phyloP scores from a whole-genome alignment of 352 stramenopile genomes.

The Phytophthora agathidicida region DNA sequence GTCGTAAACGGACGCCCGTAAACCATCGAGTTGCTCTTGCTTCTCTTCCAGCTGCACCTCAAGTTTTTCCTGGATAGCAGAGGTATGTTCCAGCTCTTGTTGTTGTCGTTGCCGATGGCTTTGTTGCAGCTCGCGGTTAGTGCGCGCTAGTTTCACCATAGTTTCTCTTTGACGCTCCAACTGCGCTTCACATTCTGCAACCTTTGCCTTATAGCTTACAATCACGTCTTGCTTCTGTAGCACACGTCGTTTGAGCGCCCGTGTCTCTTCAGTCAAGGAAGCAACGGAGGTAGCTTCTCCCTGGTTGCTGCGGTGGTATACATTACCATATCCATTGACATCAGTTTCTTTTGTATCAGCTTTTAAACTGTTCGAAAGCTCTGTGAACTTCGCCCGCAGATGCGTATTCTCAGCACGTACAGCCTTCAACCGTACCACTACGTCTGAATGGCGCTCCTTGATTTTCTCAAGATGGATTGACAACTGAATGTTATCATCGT shows the following conservation, averaged over 20 bases:
- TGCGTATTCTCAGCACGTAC: constrained; percentile 42
- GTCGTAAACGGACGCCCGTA: constrained; percentile 64
- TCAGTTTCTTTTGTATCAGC: background rate
- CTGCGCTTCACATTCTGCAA: constrained; percentile 38
- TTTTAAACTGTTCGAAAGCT: constrained; percentile 24
- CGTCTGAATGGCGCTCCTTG: constrained; percentile 28
- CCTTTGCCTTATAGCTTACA: constrained; percentile 47
- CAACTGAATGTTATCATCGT: constrained; percentile 45
- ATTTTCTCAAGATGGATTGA: constrained; percentile 38
- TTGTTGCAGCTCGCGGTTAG: constrained; percentile 47
- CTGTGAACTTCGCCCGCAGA: constrained; percentile 31
- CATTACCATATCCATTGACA: background rate
- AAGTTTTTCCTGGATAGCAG: constrained; percentile 16
- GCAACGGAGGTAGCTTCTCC: constrained; percentile 2
- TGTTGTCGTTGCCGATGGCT: constrained; percentile 31
- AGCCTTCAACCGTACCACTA: constrained; percentile 41
- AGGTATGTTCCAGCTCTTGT: constrained; percentile 13
- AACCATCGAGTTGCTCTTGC: constrained; percentile 53
- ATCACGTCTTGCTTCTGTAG: constrained; percentile 69
- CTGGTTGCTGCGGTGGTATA: background rate
- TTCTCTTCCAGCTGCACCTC: constrained; percentile 16
- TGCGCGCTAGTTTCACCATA: constrained; percentile 42
- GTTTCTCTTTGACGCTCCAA: constrained; percentile 40
- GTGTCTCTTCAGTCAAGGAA: constrained; percentile 36
- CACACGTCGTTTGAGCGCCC: constrained; percentile 52